These are phyloP conservation scores for Sphaerulina populicola DNA, from an alignment of 2,329 filamentous ascomycete genomes.

Conservation along the genomic window DNA sequence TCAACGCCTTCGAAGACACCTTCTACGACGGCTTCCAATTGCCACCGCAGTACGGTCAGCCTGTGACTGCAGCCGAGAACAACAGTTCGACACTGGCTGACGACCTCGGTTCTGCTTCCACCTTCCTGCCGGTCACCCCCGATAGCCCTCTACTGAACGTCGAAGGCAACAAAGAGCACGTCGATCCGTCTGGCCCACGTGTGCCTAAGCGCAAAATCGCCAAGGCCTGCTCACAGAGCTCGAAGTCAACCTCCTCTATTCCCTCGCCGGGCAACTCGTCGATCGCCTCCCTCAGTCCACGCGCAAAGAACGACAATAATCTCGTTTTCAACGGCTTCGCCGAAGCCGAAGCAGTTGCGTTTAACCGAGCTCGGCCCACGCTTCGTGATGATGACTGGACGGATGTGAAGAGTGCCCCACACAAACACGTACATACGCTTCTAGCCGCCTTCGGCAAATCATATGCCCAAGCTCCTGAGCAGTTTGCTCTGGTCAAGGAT, in stretches of 20 bases:
- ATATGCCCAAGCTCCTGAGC: slow-evolving; percentile 7
- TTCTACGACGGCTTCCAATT: neutral
- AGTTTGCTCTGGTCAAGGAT: slow-evolving; percentile 2
- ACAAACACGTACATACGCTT: slow-evolving; percentile 7
- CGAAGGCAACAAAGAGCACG: neutral
- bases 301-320: neutral
- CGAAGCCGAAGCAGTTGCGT: slow-evolving; percentile 11
- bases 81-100: neutral
- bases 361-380: slow-evolving; percentile 5
- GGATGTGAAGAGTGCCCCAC: slow-evolving; percentile 7
- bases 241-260: neutral
- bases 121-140: neutral
- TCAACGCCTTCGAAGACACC: neutral
- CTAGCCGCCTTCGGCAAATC: slow-evolving; percentile 9
- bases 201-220: slow-evolving; percentile 11
- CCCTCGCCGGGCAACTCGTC: neutral
- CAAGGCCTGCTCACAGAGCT: slow-evolving; percentile 5
- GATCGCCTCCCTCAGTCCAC: neutral
- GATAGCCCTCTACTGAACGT: neutral
- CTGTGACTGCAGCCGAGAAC: neutral
- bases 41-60: neutral
- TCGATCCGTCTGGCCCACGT: neutral
- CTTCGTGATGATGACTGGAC: slow-evolving; percentile 11
- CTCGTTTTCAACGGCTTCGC: slow-evolving; percentile 12
- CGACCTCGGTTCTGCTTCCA: neutral